Percentiles rank a stretch among this genome's conserved stretches.
These are phyloP conservation scores for Solanum chacoense DNA, from an alignment of 305 asterid species.

Conservation along the genomic window DNA sequence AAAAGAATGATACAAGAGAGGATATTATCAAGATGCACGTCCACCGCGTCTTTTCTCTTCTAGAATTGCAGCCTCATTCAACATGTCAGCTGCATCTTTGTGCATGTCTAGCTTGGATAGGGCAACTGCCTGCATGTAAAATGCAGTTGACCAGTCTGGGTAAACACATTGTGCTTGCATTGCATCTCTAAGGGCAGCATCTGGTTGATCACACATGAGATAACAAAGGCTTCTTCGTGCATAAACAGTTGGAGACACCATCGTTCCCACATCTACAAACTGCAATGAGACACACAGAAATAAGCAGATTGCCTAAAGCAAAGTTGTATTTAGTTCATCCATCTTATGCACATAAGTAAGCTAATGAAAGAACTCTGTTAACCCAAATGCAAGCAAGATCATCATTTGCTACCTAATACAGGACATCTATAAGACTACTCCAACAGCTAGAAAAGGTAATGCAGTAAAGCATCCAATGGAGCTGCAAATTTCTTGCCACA, in stretches of 20 bases:
- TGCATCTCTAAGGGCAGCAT: conserved; percentile 85
- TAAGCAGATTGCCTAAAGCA: neutral
- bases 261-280: conserved; percentile 89
- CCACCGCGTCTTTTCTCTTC: conserved; percentile 82
- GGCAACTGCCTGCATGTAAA: conserved; percentile 95
- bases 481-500: neutral
- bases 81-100: conserved; percentile 89
- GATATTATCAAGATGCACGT: conserved; percentile 20
- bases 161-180: conserved; percentile 90
- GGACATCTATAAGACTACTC: neutral
- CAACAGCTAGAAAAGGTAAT: neutral
- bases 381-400: neutral
- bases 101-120: conserved; percentile 90
- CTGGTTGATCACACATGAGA: conserved; percentile 86
- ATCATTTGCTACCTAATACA: neutral
- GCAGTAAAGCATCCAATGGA: neutral
- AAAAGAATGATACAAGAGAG: conserved; percentile 2
- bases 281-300: conserved; percentile 14
- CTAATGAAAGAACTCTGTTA: neutral
- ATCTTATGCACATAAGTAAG: neutral
- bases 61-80: conserved; percentile 73
- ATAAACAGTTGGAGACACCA: conserved; percentile 79
- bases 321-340: neutral
- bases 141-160: conserved; percentile 89
- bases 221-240: conserved; percentile 78